Evolutionary conservation across 805 yeast species (phyloP), one percentile per base, ranked within the genome.

Genomic region (Sugiyamaella smithiae): DNA sequence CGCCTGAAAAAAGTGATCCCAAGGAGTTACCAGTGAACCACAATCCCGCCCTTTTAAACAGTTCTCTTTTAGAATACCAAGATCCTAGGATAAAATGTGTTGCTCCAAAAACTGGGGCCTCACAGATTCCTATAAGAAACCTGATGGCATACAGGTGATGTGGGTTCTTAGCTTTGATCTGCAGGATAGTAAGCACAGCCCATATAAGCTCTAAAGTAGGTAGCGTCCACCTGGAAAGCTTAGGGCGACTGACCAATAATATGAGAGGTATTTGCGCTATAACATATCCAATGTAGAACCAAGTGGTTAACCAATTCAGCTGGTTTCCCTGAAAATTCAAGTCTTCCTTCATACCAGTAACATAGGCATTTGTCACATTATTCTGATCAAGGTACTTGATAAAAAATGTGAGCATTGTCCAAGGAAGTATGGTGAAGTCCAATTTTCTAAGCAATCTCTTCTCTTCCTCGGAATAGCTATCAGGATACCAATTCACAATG

Each of bases 231-330:
- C 77, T 57, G 11, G 77, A 74, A 8, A 72, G 59, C 7, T 71
- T 56, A 40, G 67, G 61, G 53, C 71, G 73, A 44, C 74, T 56
- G 8, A 76, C 56, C n/a, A 56, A 42, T 19, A 55, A 50, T 67
- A 74, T 73, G 0, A 78, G 68, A 11, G 81, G 81, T 23, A 76
- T 67, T 51, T 74, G 78, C 28, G 78, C 79, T 25, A 78, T 55
- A 43, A 75, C 70, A 48, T 77, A 77, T n/a, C 81, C 82, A 17
- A 74, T 73, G 0, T 79, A 70, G 71, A 72, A 76, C 24, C 69
- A 53, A 0, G 79, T 69, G 1, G 61, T 58, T 57, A 75, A 52
- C 48, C 70, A 69, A 56, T 77, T 76, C 53, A 69, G 72, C 49
- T 77, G 75, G 47, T 71, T 72, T 12, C 64, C 68, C 31, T 59